phyloP scores from a whole-genome alignment of 2,329 filamentous ascomycete genomes.

The Aciculosporium take region DNA sequence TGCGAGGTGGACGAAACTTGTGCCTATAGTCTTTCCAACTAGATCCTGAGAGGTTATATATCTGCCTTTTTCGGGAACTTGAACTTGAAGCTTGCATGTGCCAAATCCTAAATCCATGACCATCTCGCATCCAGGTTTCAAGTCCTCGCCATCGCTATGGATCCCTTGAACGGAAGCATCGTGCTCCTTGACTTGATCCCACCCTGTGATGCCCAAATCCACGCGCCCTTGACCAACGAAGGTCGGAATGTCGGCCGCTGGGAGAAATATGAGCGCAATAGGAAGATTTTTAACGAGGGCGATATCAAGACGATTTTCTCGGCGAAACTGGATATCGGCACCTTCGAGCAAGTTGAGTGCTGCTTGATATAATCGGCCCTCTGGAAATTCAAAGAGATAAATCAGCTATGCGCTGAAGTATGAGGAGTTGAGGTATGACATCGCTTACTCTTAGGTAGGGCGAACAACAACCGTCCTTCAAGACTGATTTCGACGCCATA shows the following conservation, averaged over 20 bases:
- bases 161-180: conserved; percentile 47
- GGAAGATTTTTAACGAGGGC: conserved; percentile 94
- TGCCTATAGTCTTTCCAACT: conserved; percentile 85
- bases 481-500: conserved; percentile 39
- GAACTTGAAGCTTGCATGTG: conserved; percentile 85
- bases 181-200: conserved; percentile 85
- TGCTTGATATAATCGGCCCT: conserved; percentile 83
- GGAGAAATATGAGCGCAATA: conserved; percentile 91
- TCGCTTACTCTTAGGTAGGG: conserved; percentile 88
- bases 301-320: conserved; percentile 90
- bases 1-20: conserved; percentile 80
- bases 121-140: conserved; percentile 56
- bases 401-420: not conserved
- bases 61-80: conserved; percentile 75
- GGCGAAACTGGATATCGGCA: conserved; percentile 90
- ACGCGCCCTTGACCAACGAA: conserved; percentile 92
- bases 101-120: conserved; percentile 87
- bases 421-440: not conserved
- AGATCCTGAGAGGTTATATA: conserved; percentile 60
- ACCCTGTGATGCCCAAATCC: conserved; percentile 87
- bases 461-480: conserved; percentile 85
- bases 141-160: conserved; percentile 31
- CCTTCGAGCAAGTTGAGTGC: conserved; percentile 83
- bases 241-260: conserved; percentile 90
- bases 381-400: conserved; percentile 17